Base-by-base conservation (phyloP, 768 basidiomycete genomes). In the Candolleomyces eurysporus region DNA sequence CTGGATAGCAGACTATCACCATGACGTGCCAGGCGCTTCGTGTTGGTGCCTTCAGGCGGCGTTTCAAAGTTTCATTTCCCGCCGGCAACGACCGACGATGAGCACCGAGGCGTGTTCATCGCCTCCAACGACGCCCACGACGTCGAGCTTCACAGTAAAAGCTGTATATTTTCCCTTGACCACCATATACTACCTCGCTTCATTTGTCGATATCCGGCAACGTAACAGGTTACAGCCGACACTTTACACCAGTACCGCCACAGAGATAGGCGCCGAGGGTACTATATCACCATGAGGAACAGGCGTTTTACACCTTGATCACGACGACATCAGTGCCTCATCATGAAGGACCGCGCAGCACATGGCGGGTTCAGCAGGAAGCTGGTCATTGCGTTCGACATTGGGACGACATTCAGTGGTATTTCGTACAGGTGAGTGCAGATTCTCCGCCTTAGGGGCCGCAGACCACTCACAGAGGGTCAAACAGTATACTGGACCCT, bases 311-410 rank as follows among this genome's bases (percentile, higher is more conserved):
- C 46, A 48, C 8, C 46, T 48, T 48, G 46, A 48, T 48, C 46
- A 48, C 46, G 14, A 22, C 46, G n/a, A 48, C 21, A 48, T 36
- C 36, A 36, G 30, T 21, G 9, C 19, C n/a, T 7, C 49, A 30
- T 11, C 10, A 56, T 56, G 54, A 43, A 43, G 11, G 40, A 42
- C 40, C 36, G 75, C 63, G 55, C 63, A 14, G 72, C 73, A 10
- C 82, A 77, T 67, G 61, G 61, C 31, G 81, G 81, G 13, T 51
- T 68, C 10, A 60, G 67, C 19, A 61, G 77, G 30, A 80, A 78
- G 61, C 60, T 80, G 1, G 71, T 80, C 9, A 68, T 80, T 11
- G 76, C 78, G n/a, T 78, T 80, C 43, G 78, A 79, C 51, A 66
- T 79, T 9, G 78, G 45, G 45, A 46, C 45, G 43, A 63, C 39